Evolutionary conservation across 2,329 filamentous ascomycete genomes (phyloP), one percentile per base, ranked within the genome.

Genomic region (Sclerotiophoma versabilis): DNA sequence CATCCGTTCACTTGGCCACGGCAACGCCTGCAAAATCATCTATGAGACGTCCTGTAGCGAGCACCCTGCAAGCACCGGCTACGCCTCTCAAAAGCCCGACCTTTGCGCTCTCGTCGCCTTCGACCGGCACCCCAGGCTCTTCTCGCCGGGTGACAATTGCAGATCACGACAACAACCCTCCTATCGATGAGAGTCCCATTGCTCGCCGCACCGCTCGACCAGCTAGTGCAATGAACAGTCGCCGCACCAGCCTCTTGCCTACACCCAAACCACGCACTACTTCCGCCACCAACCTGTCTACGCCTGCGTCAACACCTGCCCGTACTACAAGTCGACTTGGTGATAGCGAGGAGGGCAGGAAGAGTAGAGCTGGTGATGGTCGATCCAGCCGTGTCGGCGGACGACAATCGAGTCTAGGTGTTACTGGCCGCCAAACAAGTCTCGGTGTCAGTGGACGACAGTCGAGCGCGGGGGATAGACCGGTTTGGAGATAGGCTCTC

Each of bases 161-260:
- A 15, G 62, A 67, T 32, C 65, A 68, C 8, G 61, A 54, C 17
- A 60, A 61, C 12, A 54, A 27, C 51, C 57, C 56, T 14, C 57
- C 58, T 6, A 60, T 53, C 1, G 72, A 73, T 23, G 70, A 69
- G 15, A 73, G 70, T 19, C 72, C 72, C 3, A 59, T 63, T 11
- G 58, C 62, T 11, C 66, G 65, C 29, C 69, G 66, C 20, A 58
- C 62, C 34, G 50, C 62, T 12, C 64, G 70, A 9, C 66, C 71
- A 26, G 48, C 66, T 4, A 75, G 72, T 47, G 65, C 64, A 4
- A 55, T 70, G 59, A 69, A 63, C 34, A 68, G 58, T 37, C 71
- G 71, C 12, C 66, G 71, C 29, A 62, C 42, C 25, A 72, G 70
- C 41, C 55, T 73, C 19, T 60, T 74, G 11, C 66, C 66, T 20